Percentiles rank a stretch among this genome's conserved stretches.
phyloP scores from a whole-genome alignment of 305 asterid genomes.

The Euphrasia arctica region DNA sequence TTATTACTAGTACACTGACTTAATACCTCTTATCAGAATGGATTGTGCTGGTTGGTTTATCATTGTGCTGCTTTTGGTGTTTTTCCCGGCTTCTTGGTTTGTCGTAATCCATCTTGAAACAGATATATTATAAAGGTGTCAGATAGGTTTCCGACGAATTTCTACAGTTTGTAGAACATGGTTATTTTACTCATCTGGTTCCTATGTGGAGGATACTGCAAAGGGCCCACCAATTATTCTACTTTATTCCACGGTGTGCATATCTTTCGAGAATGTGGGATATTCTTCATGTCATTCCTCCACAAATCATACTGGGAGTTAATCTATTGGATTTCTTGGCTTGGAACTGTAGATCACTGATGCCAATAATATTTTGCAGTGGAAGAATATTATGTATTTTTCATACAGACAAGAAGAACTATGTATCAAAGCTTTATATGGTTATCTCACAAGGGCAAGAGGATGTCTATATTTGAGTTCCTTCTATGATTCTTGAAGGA shows the following conservation, averaged over 20 bases:
- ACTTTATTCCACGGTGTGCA: conserved; percentile 34
- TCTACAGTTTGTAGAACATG: conserved; percentile 41
- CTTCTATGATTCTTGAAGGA: conserved; percentile 53
- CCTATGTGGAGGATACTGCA: conserved; percentile 43
- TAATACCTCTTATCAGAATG: conserved; percentile 52
- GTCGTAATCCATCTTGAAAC: conserved; percentile 48
- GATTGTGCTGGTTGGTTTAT: conserved; percentile 56
- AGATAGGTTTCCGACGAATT: conserved; percentile 39
- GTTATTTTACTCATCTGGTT: conserved; percentile 47
- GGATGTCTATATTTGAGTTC: conserved; percentile 54
- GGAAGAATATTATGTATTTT: conserved; percentile 39
- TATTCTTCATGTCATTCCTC: conserved; percentile 47
- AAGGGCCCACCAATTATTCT: conserved; percentile 39
- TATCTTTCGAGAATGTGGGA: conserved; percentile 39
- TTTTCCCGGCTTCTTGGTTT: conserved; percentile 49
- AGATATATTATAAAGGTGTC: conserved; percentile 40
- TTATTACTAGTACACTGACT: conserved; percentile 32
- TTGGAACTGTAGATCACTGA: conserved; percentile 37
- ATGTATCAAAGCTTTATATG: conserved; percentile 36
- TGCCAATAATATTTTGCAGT: conserved; percentile 32
- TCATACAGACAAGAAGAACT: conserved; percentile 43
- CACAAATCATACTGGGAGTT: conserved; percentile 41
- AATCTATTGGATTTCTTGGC: conserved; percentile 41
- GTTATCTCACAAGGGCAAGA: conserved; percentile 37
- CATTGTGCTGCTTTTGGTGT: conserved; percentile 54